A percentile compares a stretch with the other conserved stretches of the same genome.
phyloP scores from a whole-genome alignment of 2,329 filamentous ascomycete species.

The Paramyrothecium sp. region DNA sequence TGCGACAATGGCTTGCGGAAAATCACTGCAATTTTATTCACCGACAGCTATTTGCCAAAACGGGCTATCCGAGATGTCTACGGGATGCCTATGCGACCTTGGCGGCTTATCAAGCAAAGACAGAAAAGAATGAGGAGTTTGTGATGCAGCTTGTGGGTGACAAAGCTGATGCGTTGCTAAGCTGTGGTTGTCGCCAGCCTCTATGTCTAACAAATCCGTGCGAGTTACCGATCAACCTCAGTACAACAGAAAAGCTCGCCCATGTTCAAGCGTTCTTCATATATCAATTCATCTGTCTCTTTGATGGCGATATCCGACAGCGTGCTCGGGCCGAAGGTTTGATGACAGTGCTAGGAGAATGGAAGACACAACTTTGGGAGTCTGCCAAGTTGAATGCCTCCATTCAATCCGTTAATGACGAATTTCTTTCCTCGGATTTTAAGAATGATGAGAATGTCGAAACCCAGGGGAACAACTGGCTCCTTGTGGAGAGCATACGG shows the following conservation, averaged over 20 bases:
- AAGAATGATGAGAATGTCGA: neutral
- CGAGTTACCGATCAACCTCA: constrained; percentile 1
- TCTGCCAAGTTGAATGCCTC: constrained; percentile 10
- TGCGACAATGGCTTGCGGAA: constrained; percentile 20
- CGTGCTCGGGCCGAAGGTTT: constrained; percentile 17
- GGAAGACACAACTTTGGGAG: constrained; percentile 14
- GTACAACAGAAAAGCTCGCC: constrained; percentile 13
- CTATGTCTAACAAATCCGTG: no score
- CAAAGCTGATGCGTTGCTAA: constrained; percentile 9
- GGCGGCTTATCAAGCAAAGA: constrained; percentile 21
- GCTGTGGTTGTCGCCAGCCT: no score
- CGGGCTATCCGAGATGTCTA: constrained; percentile 17
- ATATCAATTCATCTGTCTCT: constrained; percentile 20
- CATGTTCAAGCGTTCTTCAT: constrained; percentile 17
- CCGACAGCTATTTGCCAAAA: constrained; percentile 18
- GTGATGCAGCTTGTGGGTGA: constrained; percentile 22
- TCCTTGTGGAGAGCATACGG: constrained; percentile 23
- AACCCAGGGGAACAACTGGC: constrained; percentile 19
- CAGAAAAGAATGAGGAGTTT: constrained; percentile 17
- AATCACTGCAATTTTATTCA: constrained; percentile 26
- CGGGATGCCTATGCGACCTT: constrained; percentile 26
- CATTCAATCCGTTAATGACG: constrained; percentile 11
- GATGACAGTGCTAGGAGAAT: constrained; percentile 8
- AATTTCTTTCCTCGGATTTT: neutral
- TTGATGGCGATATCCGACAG: constrained; percentile 17